Evolutionary conservation across 2,329 filamentous ascomycete genomes (phyloP), one percentile per base, ranked within the genome.

Genomic region (Neofusicoccum cordaticola): DNA sequence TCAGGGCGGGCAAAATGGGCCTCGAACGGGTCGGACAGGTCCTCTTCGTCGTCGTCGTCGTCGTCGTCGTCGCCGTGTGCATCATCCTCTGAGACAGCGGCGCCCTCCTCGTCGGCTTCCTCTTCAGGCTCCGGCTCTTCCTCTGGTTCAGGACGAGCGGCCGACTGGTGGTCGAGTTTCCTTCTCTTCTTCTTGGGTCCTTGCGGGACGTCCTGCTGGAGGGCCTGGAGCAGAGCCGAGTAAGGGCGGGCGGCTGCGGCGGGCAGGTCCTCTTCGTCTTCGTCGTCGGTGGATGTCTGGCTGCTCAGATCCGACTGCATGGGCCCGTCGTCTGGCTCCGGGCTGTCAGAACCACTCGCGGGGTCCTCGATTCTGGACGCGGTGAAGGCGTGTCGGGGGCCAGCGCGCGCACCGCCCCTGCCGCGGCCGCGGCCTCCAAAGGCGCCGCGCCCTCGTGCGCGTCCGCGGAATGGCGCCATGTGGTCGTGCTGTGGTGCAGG

Each of bases 1-100:
- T 93, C 85, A 0, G 88, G 86, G 47, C 83, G 83, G 39, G 87
- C 86, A 74, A 96, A 96, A 77, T 97, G 94, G 7, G 81, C 79
- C 68, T 95, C 90, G 72, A 96, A 97, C 0, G 92, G 90, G 74
- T 96, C 91, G 4, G 78, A 78, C 5, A 63, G 72, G 57, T 80
- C 77, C 52, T 78, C 78, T 1, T 79, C 80, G 27, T 73, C 75
- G 22, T 86, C 83, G n/a, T n/a, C n/a, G n/a, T n/a, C n/a, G n/a
- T n/a, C n/a, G n/a, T 79, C 80, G 27, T 73, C 75, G 11, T 81
- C 78, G 11, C 81, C 78, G 19, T 81, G 70, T 8, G 74, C 69
- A 58, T 79, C 75, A 13, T 73, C 77, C n/a, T 83, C 83, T 9
- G 80, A 69, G 8, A 75, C 62, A 19, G 60, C 63, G 12, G 42